phyloP scores from a whole-genome alignment of 148 eudicot genomes.

The Simmondsia chinensis region DNA sequence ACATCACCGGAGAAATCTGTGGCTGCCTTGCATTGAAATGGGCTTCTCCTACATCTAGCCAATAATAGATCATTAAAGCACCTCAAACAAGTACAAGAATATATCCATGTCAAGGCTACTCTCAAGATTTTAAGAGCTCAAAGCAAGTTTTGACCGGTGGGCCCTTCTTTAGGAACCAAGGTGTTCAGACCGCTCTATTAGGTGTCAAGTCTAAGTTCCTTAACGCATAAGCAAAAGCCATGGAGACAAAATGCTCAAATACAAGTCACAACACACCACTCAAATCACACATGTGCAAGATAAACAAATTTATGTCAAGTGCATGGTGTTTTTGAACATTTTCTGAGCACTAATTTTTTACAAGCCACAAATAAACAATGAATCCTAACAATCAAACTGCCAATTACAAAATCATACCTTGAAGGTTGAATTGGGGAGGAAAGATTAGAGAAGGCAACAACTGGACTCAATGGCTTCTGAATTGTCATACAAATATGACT shows the following conservation, averaged over 20 bases:
- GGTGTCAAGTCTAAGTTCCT: too few species aligned
- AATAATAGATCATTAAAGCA: background rate
- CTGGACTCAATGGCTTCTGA: slow-evolving; percentile 19
- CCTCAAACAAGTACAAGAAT: background rate
- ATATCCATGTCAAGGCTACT: background rate
- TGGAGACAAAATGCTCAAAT: too few species aligned
- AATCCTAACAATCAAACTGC: background rate
- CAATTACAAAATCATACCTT: slow-evolving; percentile 26
- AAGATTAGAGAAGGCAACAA: slow-evolving; percentile 19
- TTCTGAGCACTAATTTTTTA: background rate
- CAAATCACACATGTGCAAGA: too few species aligned
- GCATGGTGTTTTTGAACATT: background rate
- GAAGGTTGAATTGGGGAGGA: slow-evolving; percentile 17
- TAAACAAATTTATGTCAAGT: background rate
- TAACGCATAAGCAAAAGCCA: too few species aligned
- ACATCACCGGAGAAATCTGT: slow-evolving; percentile 72
- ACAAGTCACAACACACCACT: too few species aligned
- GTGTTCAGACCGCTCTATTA: too few species aligned
- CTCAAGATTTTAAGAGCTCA: background rate
- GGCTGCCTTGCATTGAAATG: slow-evolving; percentile 66
- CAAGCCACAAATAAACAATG: slow-evolving; percentile 1
- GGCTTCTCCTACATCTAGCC: slow-evolving; percentile 34
- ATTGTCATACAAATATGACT: slow-evolving; percentile 34
- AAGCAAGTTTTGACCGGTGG: too few species aligned
- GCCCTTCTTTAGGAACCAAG: too few species aligned